Evolutionary conservation across 2,329 filamentous ascomycete species (phyloP).

Genomic region (Fusarium sp.): DNA sequence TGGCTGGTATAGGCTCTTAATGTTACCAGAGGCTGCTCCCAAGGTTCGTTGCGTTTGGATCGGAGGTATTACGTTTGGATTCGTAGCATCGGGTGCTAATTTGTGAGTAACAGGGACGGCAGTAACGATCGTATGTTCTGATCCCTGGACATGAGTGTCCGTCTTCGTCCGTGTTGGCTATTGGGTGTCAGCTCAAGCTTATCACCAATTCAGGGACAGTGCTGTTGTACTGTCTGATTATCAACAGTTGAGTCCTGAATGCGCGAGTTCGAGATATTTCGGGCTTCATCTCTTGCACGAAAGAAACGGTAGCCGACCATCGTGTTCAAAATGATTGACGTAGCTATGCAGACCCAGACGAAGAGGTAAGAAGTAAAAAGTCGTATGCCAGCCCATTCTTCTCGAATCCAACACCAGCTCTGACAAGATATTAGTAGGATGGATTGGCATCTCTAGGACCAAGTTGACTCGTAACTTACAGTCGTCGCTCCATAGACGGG

Average conservation of each 20-base stretch:
- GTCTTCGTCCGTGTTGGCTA: neutral
- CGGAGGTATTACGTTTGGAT: neutral
- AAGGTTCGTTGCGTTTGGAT: neutral
- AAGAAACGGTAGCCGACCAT: neutral
- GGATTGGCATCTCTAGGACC: accelerated
- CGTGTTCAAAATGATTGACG: neutral
- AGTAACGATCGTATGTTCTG: accelerated
- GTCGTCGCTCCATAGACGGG: neutral
- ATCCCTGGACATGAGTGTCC: accelerated
- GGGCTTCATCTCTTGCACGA: neutral
- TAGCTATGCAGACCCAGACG: neutral
- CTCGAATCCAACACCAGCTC: neutral
- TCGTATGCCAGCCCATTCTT: neutral
- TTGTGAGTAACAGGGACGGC: accelerated
- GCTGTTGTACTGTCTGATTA: neutral
- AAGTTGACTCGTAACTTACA: accelerated
- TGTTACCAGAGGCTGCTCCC: accelerated
- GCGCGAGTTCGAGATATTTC: neutral
- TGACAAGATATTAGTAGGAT: neutral
- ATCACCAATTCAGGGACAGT: accelerated
- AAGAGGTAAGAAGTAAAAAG: neutral
- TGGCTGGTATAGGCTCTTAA: no score
- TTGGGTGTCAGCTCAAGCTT: neutral
- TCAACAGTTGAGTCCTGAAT: neutral
- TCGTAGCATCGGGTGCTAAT: neutral